Base-by-base conservation (phyloP, 2,329 filamentous ascomycete genomes). In the Verruconis gallopava region DNA sequence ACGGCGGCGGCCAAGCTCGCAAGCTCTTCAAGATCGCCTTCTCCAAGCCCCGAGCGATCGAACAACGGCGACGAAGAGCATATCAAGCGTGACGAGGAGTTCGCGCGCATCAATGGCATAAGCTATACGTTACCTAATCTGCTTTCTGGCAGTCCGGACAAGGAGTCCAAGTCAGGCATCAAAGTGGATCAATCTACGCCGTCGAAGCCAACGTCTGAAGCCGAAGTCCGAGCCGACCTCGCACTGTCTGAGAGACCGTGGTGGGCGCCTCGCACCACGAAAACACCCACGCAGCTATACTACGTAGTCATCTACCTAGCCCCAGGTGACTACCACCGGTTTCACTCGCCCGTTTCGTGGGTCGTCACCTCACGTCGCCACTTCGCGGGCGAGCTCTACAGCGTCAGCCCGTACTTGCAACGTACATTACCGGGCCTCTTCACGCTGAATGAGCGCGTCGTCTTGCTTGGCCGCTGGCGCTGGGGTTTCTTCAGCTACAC, bases 401-500 rank as follows among this genome's bases (percentile, higher is more conserved):
- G 81, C 42, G 91, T 98, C 3, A 93, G 85, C 0, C 91, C 91
- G 0, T 98, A 95, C 61, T 73, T 98, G 11, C 88, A 95, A 59
- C 81, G 85, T 49, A 93, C 84, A 0, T 71, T 98, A 0, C 91
- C 91, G 0, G 89, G 89, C 2, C 75, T 98, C 1, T 98, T 98
- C 66, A 95, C 89, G 0, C 71, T 98, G 15, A 98, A 98, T 62
- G 91, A 98, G 65, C 79, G 91, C 42, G 85, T 98, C 18, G 91
- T 93, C 1, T 75, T 98, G 1, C 72, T 98, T 1, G 91, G 91
- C 14, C 75, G 86, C 45, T 98, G 91, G 91, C 81, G 88, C 43
- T 93, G 85, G 75, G 91, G 91, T 14, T 96, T 98, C 73, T 98
- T 98, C 69, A 83, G 80, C 50, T 95, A 86, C 64, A 89, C 85